Evolutionary conservation across 2,329 filamentous ascomycete genomes (phyloP), one percentile per base, ranked within the genome.

Genomic region (Pseudocercospora crystallina): DNA sequence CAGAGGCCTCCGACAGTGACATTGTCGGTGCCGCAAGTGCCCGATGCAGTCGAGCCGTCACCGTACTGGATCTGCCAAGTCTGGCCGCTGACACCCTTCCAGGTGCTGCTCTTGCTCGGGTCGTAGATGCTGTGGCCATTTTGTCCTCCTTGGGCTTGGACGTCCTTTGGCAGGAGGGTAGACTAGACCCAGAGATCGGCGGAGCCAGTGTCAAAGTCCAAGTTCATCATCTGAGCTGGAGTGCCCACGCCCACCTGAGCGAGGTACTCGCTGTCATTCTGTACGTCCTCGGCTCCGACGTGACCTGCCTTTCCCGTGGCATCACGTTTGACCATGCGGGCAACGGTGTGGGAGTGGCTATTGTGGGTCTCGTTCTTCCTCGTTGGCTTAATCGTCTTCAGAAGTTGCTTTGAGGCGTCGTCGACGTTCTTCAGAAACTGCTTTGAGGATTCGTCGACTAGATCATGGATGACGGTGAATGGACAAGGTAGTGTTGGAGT

Each of bases 131-230:
- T 74, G 65, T 85, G 81, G 14, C 71, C 69, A 8, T 62, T 59
- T 9, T 64, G 57, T 32, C 65, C 59, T 20, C 68, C 59, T 14
- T 69, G 66, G 5, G 55, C 42, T 29, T 59, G 54, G 51, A 63
- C 60, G 35, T 49, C 47, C 15, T 54, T 49, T 13, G 57, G 51
- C 11, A 69, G 49, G 36, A 61, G 52, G 29, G 59, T 64, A 5
- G 63, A 64, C 57, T 58, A 66, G 30, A 69, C 56, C 85, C 84
- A 89, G 15, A 86, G 74, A 71, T 89, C 86, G 14, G 84, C 78
- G 9, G 83, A 86, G 14, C 85, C 85, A 34, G 85, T 87, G 65
- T 89, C 86, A 54, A 89, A 87, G 62, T 87, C 80, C 11, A 88
- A 67, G 56, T 76, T 77, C 46, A 73, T 49, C 9, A 47, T 81